Conservation (phyloP, 148 eudicot genomes). For the Polygonum aviculare region DNA sequence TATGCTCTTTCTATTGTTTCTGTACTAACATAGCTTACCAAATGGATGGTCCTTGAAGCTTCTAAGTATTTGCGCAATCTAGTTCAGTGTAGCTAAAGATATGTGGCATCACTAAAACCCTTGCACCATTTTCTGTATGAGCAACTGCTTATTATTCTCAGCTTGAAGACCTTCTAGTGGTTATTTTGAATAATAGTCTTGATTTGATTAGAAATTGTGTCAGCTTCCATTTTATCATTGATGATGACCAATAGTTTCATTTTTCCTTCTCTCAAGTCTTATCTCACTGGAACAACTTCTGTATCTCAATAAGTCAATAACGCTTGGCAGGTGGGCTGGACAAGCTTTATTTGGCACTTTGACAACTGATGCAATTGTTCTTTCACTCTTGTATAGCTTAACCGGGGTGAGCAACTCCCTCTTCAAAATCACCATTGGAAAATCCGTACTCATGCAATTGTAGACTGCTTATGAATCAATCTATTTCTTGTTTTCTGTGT, state of each 20-base stretch:
- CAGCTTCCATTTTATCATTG: neutral
- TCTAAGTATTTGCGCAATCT: neutral
- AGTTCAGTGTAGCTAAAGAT: neutral
- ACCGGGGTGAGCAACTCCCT: slow-evolving; percentile 84
- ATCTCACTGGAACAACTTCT: neutral
- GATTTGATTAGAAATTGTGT: neutral
- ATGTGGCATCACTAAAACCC: too few species aligned
- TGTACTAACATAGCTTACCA: neutral
- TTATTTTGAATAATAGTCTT: neutral
- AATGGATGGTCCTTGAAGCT: neutral
- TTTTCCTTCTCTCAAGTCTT: neutral
- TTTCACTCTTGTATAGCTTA: slow-evolving; percentile 80
- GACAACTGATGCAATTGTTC: slow-evolving; percentile 70
- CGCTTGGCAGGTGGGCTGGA: slow-evolving; percentile 86
- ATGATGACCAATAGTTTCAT: neutral
- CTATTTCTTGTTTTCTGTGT: slow-evolving; percentile 14
- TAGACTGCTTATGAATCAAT: neutral
- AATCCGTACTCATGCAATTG: neutral
- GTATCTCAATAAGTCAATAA: neutral
- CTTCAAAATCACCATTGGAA: neutral
- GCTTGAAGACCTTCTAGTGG: neutral
- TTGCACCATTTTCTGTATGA: neutral
- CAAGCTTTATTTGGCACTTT: slow-evolving; percentile 96
- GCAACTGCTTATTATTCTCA: neutral
- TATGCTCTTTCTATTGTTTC: neutral